A percentile compares a stretch with the other conserved stretches of the same genome.
Conservation (phyloP, 2,329 filamentous ascomycete species). For the Pezicula rhizophila region DNA sequence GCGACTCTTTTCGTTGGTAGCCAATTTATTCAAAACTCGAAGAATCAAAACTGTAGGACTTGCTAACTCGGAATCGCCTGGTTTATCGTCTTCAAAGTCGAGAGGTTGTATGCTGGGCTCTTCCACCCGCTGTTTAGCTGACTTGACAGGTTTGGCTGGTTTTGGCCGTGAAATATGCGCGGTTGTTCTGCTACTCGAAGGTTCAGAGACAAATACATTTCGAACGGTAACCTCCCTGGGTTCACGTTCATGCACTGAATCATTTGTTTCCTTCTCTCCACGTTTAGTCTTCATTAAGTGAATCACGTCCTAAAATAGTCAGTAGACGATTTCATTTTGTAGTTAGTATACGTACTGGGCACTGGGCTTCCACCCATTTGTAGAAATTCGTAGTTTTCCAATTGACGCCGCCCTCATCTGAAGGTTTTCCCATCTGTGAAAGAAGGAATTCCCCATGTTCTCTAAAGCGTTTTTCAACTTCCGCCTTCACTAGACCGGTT, state of each 20-base stretch:
- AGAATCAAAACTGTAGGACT: too few relatives aligned
- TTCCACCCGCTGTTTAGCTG: too few relatives aligned
- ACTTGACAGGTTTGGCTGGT: too few relatives aligned
- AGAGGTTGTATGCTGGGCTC: too few relatives aligned
- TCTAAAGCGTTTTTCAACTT: constrained; percentile 40
- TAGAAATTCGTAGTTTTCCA: constrained; percentile 43
- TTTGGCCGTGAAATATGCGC: too few relatives aligned
- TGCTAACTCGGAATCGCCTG: too few relatives aligned
- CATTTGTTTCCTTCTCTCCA: background rate
- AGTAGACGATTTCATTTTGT: background rate
- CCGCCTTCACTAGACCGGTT: constrained; percentile 44
- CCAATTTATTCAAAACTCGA: background rate
- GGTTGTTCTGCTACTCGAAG: background rate
- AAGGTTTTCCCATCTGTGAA: constrained; percentile 39
- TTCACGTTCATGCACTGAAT: background rate
- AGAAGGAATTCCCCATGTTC: constrained; percentile 47
- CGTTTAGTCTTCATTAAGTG: background rate
- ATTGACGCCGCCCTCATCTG: constrained; percentile 21
- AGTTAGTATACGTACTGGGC: constrained; percentile 1
- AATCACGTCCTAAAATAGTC: background rate
- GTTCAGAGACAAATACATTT: background rate
- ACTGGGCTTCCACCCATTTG: constrained; percentile 36
- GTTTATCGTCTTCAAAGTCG: too few relatives aligned
- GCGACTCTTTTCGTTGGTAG: background rate
- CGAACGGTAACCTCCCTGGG: background rate